Evolutionary conservation across 768 basidiomycete species (phyloP).

Genomic region (Pisolithus microcarpus): DNA sequence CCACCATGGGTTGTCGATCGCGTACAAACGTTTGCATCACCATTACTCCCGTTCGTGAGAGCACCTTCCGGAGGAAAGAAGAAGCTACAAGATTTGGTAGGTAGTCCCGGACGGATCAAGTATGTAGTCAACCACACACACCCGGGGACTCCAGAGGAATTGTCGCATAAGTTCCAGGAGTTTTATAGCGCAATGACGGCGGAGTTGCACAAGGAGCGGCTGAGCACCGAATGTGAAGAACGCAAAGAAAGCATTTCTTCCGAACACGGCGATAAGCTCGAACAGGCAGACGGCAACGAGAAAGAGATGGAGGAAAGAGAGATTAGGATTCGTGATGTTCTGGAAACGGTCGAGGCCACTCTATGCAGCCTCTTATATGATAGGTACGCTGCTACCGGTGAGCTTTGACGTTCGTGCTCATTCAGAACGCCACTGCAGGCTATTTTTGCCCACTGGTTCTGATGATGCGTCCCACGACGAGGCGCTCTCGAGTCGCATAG

Average conservation of each 20-base stretch:
- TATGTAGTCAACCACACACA: constrained; percentile 37
- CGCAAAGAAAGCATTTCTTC: no score
- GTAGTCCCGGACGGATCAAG: constrained; percentile 11
- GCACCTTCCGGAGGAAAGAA: constrained; percentile 24
- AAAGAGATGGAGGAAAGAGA: constrained; percentile 26
- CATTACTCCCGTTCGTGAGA: constrained; percentile 53
- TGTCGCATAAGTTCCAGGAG: constrained; percentile 52
- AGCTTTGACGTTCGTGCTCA: background rate
- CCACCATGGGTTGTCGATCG: constrained; percentile 57
- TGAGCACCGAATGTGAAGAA: constrained; percentile 12
- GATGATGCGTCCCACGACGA: constrained; percentile 86
- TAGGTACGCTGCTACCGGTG: constrained; percentile 36
- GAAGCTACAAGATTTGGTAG: constrained; percentile 25
- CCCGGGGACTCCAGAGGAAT: constrained; percentile 45
- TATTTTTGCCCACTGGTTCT: constrained; percentile 71
- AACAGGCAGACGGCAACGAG: constrained; percentile 18
- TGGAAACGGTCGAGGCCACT: constrained; percentile 69
- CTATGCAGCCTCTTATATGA: constrained; percentile 79
- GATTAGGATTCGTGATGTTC: constrained; percentile 45
- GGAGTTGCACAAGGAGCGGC: constrained; percentile 38
- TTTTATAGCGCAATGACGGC: constrained; percentile 65
- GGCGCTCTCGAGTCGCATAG: constrained; percentile 80
- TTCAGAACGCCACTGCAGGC: constrained; percentile 31
- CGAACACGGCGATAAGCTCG: constrained; percentile 8
- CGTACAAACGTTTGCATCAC: constrained; percentile 46